Evolutionary conservation across 139 green algal genomes (phyloP).

Genomic region (Coelastrella sp.): DNA sequence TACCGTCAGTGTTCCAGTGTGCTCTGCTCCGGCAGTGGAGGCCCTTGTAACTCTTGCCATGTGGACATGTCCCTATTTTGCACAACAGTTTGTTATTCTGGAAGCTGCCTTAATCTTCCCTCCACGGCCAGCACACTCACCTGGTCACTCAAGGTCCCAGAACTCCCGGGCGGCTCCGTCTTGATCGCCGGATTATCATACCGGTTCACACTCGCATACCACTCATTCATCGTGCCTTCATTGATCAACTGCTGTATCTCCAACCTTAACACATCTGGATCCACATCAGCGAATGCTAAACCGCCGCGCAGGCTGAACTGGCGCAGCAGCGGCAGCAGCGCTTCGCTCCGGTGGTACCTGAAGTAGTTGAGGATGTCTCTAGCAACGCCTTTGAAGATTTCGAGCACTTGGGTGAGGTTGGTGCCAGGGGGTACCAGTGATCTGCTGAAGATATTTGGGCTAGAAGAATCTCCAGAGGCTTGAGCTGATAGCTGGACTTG

Average conservation of each 20-base stretch:
- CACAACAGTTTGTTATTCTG: no score
- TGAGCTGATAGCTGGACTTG: background rate
- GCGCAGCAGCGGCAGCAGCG: slow-evolving; percentile 26
- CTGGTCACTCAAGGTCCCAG: background rate
- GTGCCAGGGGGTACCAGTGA: background rate
- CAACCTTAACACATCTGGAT: background rate
- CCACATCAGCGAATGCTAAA: background rate
- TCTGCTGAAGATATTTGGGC: background rate
- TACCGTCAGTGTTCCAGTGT: no score
- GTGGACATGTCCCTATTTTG: no score
- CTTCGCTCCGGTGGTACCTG: background rate
- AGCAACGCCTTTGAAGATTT: background rate
- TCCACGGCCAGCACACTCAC: no score
- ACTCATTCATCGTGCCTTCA: background rate
- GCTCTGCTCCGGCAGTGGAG: no score
- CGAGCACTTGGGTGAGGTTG: background rate
- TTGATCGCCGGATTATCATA: background rate
- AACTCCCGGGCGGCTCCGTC: background rate
- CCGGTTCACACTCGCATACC: background rate
- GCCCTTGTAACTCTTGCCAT: no score
- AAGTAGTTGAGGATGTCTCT: slow-evolving; percentile 1
- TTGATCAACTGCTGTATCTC: slow-evolving; percentile 1
- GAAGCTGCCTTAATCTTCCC: no score
- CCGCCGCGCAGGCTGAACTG: background rate
- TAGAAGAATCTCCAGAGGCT: no score